Base-by-base conservation (phyloP, 2,329 filamentous ascomycete genomes). In the Chaetomium olivaceum region DNA sequence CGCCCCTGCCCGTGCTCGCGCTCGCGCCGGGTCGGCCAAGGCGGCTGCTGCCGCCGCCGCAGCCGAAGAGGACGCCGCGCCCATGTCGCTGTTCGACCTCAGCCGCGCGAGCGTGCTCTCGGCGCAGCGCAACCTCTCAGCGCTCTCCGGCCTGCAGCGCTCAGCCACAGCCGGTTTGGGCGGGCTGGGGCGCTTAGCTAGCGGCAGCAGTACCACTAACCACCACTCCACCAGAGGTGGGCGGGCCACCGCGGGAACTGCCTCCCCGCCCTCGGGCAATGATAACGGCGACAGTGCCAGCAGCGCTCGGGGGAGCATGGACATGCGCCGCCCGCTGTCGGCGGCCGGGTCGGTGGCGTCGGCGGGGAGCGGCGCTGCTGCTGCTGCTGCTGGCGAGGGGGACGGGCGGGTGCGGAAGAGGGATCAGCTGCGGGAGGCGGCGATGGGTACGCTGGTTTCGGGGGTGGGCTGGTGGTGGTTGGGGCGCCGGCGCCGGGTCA, bases 401-500 rank as follows among this genome's bases (percentile, higher is more conserved):
- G 72, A 75, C 58, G 76, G 81, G 65, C 81, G 78, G 64, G 81
- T 85, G 46, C 84, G 91, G 71, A 93, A 89, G 80, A 83, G 91
- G 71, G 91, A 94, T 74, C 89, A 90, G 76, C 73, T 90, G 50
- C 81, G 86, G 68, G 87, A 89, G 66, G 88, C 83, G 43, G 88
- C 88, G 9, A 86, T 89, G 63, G 87, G 86, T n/a, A 88, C 87
- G 1, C 75, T 90, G 56, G 88, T 88, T 2, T 87, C 85, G 52
- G 86, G 88, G 21, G 85, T 91, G 27, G 87, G 88, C 0, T 90
- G 88, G 88, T 75, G n/a, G n/a, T 90, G 56, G 83, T 90, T 65
- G 86, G 86, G 7, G 88, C 87, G 2, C 70, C 68, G 16, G 58
- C 65, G 25, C 61, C 70, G 23, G n/a, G 39, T 0, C 16, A n/a